Evolutionary conservation across 345 rosid genomes (phyloP), one percentile per base, ranked within the genome.

Genomic region (Raphanus sativus): DNA sequence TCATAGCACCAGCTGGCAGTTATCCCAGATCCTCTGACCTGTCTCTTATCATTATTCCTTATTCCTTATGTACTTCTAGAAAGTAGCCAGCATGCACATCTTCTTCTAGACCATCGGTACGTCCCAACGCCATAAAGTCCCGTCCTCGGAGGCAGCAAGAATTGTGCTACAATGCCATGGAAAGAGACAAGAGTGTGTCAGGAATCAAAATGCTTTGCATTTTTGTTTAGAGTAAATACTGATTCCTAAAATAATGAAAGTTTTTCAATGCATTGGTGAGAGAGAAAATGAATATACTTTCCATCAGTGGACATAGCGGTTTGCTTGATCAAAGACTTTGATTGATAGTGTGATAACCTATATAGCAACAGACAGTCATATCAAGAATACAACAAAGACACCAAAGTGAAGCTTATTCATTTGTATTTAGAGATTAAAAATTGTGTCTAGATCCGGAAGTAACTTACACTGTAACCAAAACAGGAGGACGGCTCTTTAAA

Each of bases 61-160:
- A 38, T 38, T 38, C 45, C 45, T 38, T 38, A 38, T 38, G 52
- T 42, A 12, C 52, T 42, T 42, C 52, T 11, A 12, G 5, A 42
- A 42, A 13, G 15, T 13, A 42, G 52, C 52, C 52, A 12, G 52
- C 52, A 48, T 17, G n/a, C n/a, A n/a, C n/a, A n/a, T n/a, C n/a
- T n/a, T 48, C 17, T 48, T 48, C 55, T 48, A 48, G 55, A 1
- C 1, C 55, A 17, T 48, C 17, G n/a, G 56, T 8, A 83, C 86
- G 80, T 94, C 98, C 98, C 98, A 92, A 9, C 98, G 92, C 97
- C 98, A 92, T 78, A 92, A 88, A 0, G 97, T 87, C 42, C 98
- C 97, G 68, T 94, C 98, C 81, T 94, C 98, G 1, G 97, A 94
- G 84, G 92, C 86, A 80, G 95, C 86, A 60, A 94, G 93, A 70